Conservation (phyloP, 768 basidiomycete genomes). For the Suillus plorans region DNA sequence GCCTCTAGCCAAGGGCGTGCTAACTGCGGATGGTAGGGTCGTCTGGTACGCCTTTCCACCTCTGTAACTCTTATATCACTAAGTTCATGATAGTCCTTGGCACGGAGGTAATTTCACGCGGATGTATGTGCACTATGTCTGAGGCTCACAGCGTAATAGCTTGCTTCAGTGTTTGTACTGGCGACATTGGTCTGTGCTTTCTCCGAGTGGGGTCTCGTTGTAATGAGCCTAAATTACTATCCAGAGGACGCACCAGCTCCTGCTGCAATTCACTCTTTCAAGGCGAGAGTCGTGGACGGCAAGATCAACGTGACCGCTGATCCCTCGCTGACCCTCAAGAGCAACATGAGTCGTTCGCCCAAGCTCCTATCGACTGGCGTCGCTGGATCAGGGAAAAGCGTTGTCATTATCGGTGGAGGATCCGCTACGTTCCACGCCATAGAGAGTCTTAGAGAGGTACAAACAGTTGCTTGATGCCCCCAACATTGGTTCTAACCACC, state of each 20-base stretch:
- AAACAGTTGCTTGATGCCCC: conserved; percentile 10
- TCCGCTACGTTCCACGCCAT: conserved; percentile 74
- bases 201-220: background rate
- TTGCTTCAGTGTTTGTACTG: conserved; percentile 84
- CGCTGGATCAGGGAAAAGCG: conserved; percentile 55
- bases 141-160: conserved; percentile 40
- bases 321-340: conserved; percentile 56
- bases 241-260: conserved; percentile 89
- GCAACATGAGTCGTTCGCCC: conserved; percentile 64
- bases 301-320: conserved; percentile 81
- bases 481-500: background rate
- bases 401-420: conserved; percentile 87
- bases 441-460: conserved; percentile 80
- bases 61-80: background rate
- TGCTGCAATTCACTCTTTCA: conserved; percentile 76
- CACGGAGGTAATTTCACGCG: conserved; percentile 62
- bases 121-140: background rate
- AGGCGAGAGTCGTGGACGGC: conserved; percentile 60
- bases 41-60: conserved; percentile 55
- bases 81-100: conserved; percentile 63
- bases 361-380: conserved; percentile 48
- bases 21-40: conserved; percentile 75
- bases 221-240: conserved; percentile 13
- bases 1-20: conserved; percentile 78
- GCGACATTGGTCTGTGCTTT: conserved; percentile 64